These are phyloP conservation scores for Zymoseptoria pseudotritici DNA, from an alignment of 2,329 filamentous ascomycete species.

Conservation along the genomic window DNA sequence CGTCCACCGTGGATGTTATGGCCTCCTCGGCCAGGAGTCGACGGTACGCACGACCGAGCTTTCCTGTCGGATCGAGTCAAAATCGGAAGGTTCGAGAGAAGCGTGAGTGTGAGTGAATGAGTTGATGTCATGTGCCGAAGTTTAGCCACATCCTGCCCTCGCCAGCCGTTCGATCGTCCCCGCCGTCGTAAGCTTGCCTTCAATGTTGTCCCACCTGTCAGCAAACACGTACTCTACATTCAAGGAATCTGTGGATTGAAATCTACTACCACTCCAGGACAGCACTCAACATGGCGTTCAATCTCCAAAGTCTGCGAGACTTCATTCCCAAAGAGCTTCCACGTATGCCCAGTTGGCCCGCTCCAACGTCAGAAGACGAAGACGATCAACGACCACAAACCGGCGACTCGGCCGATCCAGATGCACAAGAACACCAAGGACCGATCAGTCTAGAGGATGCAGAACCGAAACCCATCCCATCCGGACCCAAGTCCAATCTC, in stretches of 20 bases:
- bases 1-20: background rate
- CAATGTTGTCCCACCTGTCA: background rate
- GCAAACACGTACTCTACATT: background rate
- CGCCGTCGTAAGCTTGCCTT: background rate
- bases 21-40: no score
- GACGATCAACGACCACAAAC: conserved; percentile 8
- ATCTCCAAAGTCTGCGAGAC: conserved; percentile 24
- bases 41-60: background rate
- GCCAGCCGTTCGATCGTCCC: background rate
- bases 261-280: background rate
- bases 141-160: background rate
- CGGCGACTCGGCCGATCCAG: conserved; percentile 13
- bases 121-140: background rate
- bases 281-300: conserved; percentile 20
- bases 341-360: conserved; percentile 22
- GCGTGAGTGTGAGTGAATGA: background rate
- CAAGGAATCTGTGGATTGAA: background rate
- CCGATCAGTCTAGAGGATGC: conserved; percentile 16
- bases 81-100: conserved; percentile 2
- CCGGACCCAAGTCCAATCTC: conserved; percentile 40
- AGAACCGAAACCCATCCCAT: conserved; percentile 24
- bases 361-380: conserved; percentile 16
- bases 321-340: conserved; percentile 27
- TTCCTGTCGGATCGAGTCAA: background rate
- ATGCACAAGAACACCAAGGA: conserved; percentile 10